A percentile compares a stretch with the other conserved stretches of the same genome.
Conservation (phyloP, 257 asterid species). For the Scutellaria barbata region DNA sequence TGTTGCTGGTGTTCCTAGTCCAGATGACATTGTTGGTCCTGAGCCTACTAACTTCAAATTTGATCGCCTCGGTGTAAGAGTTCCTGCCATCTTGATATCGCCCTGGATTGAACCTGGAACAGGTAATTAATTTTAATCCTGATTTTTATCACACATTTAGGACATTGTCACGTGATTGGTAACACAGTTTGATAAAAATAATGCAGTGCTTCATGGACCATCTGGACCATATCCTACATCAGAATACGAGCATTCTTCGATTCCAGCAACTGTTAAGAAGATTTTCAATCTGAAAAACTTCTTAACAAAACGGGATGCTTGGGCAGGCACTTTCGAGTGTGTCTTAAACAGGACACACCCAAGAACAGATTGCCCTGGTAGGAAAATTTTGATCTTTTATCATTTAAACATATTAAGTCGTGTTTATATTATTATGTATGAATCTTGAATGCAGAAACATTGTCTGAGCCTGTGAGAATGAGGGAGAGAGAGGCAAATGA, state of each 20-base stretch:
- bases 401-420: too few relatives aligned
- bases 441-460: slow-evolving; percentile 46
- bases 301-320: slow-evolving; percentile 69
- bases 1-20: slow-evolving; percentile 60
- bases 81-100: slow-evolving; percentile 66
- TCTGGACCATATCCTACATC: slow-evolving; percentile 70
- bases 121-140: slow-evolving; percentile 37
- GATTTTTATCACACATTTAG: too few relatives aligned
- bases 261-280: slow-evolving; percentile 79
- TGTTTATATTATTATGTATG: not conserved
- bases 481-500: slow-evolving; percentile 61
- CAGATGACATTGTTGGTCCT: slow-evolving; percentile 60
- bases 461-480: slow-evolving; percentile 56
- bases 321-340: slow-evolving; percentile 74
- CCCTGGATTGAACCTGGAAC: slow-evolving; percentile 81
- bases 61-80: slow-evolving; percentile 74
- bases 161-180: not conserved
- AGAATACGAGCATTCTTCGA: slow-evolving; percentile 73
- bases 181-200: not conserved
- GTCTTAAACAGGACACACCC: slow-evolving; percentile 56
- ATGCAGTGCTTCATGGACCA: slow-evolving; percentile 63
- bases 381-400: not conserved
- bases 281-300: slow-evolving; percentile 59
- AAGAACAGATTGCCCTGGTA: slow-evolving; percentile 76
- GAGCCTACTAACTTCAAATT: slow-evolving; percentile 63